phyloP scores from a whole-genome alignment of 305 asterid species.

The Andrographis paniculata region DNA sequence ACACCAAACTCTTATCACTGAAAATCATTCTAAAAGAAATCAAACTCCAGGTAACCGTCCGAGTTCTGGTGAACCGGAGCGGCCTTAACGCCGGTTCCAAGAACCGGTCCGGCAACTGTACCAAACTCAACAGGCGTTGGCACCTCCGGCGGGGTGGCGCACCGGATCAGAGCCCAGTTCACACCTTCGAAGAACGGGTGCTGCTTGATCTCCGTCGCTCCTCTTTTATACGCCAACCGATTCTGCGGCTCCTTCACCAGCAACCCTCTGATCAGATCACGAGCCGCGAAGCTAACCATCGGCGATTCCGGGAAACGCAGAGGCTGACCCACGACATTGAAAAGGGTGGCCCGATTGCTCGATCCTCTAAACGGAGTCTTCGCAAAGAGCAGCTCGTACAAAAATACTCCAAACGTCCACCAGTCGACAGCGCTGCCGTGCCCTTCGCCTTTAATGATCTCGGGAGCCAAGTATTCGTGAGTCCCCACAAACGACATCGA shows the following conservation, averaged over 20 bases:
- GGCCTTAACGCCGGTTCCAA: constrained; percentile 11
- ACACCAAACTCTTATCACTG: not conserved
- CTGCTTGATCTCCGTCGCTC: constrained; percentile 92
- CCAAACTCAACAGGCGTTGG: constrained; percentile 79
- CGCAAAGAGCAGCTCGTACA: constrained; percentile 78
- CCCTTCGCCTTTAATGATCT: constrained; percentile 97
- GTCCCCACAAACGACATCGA: constrained; percentile 99
- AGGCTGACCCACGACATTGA: constrained; percentile 91
- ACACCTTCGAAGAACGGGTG: constrained; percentile 94
- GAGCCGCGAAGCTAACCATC: constrained; percentile 75
- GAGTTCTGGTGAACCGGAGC: constrained; percentile 19
- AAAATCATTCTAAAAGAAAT: constrained; percentile 32
- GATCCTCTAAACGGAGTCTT: constrained; percentile 95
- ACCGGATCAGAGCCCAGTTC: constrained; percentile 92
- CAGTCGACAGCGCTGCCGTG: constrained; percentile 98
- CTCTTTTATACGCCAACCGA: constrained; percentile 82
- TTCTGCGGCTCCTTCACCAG: constrained; percentile 92
- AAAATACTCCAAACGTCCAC: constrained; percentile 97
- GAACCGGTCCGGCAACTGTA: no score
- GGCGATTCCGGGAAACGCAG: constrained; percentile 85
- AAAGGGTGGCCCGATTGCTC: constrained; percentile 83
- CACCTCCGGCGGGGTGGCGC: constrained; percentile 95
- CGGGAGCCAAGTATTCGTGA: constrained; percentile 87
- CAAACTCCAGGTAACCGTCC: constrained; percentile 41
- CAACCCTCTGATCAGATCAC: constrained; percentile 82